Evolutionary conservation across 768 basidiomycete genomes (phyloP), one percentile per base, ranked within the genome.

Genomic region (Crassisporium funariophilum): DNA sequence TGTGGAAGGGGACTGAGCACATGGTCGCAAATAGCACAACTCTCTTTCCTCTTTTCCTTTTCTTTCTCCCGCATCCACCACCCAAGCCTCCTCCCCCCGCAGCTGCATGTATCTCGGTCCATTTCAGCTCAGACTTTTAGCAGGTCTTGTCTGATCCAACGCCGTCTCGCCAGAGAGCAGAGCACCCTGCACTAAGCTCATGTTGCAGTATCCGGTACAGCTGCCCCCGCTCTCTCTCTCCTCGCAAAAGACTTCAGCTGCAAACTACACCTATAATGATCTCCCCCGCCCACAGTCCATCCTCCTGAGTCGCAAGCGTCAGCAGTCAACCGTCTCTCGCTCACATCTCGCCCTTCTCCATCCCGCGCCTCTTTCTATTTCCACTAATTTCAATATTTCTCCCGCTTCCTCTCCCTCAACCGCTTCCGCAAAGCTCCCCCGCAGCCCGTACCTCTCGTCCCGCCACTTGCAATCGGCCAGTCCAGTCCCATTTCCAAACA

Each of bases 171-270:
- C 53, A 56, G n/a, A n/a, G n/a, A n/a, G n/a, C n/a, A n/a, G n/a
- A n/a, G n/a, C n/a, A n/a, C n/a, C n/a, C 62, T 63, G 42, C 49
- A 50, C 40, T 46, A 17, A 53, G 54, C 74, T 65, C 68, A 84
- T 84, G 82, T 79, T 83, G 77, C 81, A 82, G 70, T 79, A 78
- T 61, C 69, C 75, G 44, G 59, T 71, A 47, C 70, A 72, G 59
- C 67, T 69, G 39, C 70, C 72, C 19, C 70, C 69, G 57, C 68
- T 69, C 55, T 67, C 65, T 56, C 65, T 69, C 64, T 64, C 67
- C 11, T 64, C 65, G 46, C 64, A 61, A 52, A 73, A 71, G 61
- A 47, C 58, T 42, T 35, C 50, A 42, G 24, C 59, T 39, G 68
- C 65, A 53, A 64, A 69, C 57, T 58, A 56, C 58, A 70, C 71